These are phyloP conservation scores for Suhomyces wounanorum DNA, from an alignment of 1,139 yeast genomes.

Conservation along the genomic window DNA sequence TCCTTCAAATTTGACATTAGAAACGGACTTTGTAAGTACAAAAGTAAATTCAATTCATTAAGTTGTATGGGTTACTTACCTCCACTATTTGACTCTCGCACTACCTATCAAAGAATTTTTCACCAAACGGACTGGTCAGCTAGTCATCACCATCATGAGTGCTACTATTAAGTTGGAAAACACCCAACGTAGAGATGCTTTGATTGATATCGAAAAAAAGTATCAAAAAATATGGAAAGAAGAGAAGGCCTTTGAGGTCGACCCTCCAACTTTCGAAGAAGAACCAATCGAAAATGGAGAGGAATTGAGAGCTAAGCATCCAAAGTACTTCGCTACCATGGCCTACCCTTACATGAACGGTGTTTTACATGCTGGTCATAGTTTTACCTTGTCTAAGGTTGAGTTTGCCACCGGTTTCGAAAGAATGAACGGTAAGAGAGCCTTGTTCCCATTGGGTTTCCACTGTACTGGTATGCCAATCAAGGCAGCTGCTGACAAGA, in stretches of 20 bases:
- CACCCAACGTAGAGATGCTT: conserved; percentile 91
- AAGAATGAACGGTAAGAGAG: conserved; percentile 91
- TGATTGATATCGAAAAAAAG: conserved; percentile 85
- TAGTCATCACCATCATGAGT: conserved; percentile 32
- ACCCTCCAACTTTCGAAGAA: conserved; percentile 80
- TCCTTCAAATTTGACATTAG: no score
- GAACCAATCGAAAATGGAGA: conserved; percentile 61
- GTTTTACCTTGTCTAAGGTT: conserved; percentile 91
- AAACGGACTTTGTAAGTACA: no score
- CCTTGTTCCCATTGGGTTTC: conserved; percentile 94
- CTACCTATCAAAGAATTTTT: conserved; percentile 10
- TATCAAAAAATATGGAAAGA: conserved; percentile 88
- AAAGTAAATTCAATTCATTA: no score
- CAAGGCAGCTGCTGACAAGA: conserved; percentile 94
- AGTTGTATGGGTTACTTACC: neutral
- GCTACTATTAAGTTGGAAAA: conserved; percentile 47
- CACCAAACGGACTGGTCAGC: neutral
- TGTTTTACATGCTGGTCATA: conserved; percentile 96
- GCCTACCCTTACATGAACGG: conserved; percentile 99
- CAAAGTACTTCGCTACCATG: conserved; percentile 91
- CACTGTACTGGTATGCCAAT: conserved; percentile 99
- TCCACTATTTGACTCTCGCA: neutral
- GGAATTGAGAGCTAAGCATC: conserved; percentile 73
- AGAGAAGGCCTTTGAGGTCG: conserved; percentile 78
- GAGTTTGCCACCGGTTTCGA: conserved; percentile 94